Conservation (phyloP, 495 filamentous ascomycete species). For the Aspergillus coremiiformis region DNA sequence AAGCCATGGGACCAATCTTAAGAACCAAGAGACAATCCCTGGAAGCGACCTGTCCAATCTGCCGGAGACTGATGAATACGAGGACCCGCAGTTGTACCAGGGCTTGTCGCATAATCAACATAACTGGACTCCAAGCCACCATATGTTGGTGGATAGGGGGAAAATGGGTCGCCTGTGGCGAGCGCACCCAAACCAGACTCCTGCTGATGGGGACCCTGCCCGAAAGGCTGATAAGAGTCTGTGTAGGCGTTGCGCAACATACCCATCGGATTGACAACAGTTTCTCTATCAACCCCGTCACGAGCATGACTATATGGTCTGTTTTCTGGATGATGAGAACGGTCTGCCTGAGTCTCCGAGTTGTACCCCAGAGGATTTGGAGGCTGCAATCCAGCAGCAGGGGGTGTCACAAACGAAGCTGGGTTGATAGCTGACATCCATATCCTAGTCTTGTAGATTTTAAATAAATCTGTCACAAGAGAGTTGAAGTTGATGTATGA, state of each 20-base stretch:
- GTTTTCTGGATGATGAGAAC: conserved; percentile 29
- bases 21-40: conserved; percentile 46
- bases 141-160: conserved; percentile 27
- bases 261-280: conserved; percentile 25
- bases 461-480: conserved; percentile 93
- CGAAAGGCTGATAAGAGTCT: conserved; percentile 34
- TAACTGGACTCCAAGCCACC: conserved; percentile 28
- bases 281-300: conserved; percentile 29
- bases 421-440: conserved; percentile 99
- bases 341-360: conserved; percentile 29
- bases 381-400: conserved; percentile 57
- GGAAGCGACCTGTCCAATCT: conserved; percentile 43
- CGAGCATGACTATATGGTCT: conserved; percentile 24
- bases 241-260: conserved; percentile 30
- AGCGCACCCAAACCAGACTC: conserved; percentile 24
- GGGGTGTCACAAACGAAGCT: conserved; percentile 83
- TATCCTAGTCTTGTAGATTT: conserved; percentile 97
- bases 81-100: conserved; percentile 19
- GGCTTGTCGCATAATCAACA: conserved; percentile 25
- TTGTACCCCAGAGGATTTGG: conserved; percentile 30
- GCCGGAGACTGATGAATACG: conserved; percentile 32
- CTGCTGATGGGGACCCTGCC: conserved; percentile 23
- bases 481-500: conserved; percentile 99
- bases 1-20: conserved; percentile 13
- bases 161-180: conserved; percentile 29